A percentile compares a stretch with the other conserved stretches of the same genome.
Conservation (phyloP, 2,329 filamentous ascomycete genomes). For the Fusarium paranaense region DNA sequence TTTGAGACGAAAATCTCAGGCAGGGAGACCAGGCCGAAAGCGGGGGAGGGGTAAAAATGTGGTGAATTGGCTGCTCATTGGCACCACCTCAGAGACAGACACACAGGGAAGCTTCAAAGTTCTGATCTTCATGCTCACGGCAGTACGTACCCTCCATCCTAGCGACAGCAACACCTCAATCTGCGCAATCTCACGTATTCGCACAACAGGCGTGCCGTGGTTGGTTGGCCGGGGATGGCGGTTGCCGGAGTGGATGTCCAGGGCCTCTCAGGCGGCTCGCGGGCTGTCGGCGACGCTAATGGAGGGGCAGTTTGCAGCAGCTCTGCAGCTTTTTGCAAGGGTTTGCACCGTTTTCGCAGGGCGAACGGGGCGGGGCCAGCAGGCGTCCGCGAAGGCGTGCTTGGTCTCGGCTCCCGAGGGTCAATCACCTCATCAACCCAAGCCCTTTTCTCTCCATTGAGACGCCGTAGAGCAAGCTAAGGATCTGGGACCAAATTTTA, state of each 20-base stretch:
- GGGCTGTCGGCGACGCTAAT: slow-evolving; percentile 45
- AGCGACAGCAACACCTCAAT: slow-evolving; percentile 14
- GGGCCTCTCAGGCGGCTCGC: slow-evolving; percentile 33
- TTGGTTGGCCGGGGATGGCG: slow-evolving; percentile 35
- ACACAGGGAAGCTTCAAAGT: slow-evolving; percentile 12
- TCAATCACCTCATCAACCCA: slow-evolving; percentile 37
- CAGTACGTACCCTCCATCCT: slow-evolving; percentile 8
- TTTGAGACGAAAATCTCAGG: slow-evolving; percentile 42
- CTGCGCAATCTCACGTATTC: slow-evolving; percentile 40
- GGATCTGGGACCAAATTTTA: slow-evolving; percentile 25
- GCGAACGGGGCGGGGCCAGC: slow-evolving; percentile 23
- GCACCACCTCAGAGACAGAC: neutral
- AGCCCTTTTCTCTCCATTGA: slow-evolving; percentile 15
- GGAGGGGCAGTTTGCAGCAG: slow-evolving; percentile 38
- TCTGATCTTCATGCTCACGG: slow-evolving; percentile 2
- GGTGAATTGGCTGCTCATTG: slow-evolving; percentile 21
- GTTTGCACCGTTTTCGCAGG: slow-evolving; percentile 36
- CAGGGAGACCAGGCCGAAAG: slow-evolving; percentile 47
- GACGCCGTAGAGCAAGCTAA: slow-evolving; percentile 19
- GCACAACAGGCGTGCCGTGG: slow-evolving; percentile 31
- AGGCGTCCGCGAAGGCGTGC: slow-evolving; percentile 22
- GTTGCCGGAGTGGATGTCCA: slow-evolving; percentile 42
- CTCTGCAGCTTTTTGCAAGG: slow-evolving; percentile 33
- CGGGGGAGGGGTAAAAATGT: slow-evolving; percentile 50
- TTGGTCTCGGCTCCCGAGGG: slow-evolving; percentile 42